phyloP scores from a whole-genome alignment of 2,329 filamentous ascomycete genomes.

The Clonostachys chloroleuca region DNA sequence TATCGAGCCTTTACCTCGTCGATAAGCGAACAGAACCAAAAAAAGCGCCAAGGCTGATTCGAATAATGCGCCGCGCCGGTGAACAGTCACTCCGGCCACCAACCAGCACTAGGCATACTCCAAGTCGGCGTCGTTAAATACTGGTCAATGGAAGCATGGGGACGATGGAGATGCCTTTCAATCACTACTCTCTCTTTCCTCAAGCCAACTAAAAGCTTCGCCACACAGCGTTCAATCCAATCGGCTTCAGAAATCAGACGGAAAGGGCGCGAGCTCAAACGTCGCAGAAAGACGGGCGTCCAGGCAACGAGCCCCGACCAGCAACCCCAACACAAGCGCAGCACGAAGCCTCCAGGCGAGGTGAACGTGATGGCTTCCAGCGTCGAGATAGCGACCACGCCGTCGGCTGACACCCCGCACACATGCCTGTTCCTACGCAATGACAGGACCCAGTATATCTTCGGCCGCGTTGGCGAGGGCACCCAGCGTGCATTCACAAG shows the following conservation, averaged over 20 bases:
- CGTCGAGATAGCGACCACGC: slow-evolving; percentile 73
- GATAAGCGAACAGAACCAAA: too few species aligned
- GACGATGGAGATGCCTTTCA: too few species aligned
- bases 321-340: not conserved
- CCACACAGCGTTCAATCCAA: too few species aligned
- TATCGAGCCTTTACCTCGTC: too few species aligned
- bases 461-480: slow-evolving; percentile 80
- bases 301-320: not conserved
- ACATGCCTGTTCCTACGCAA: slow-evolving; percentile 75
- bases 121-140: too few species aligned
- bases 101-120: too few species aligned
- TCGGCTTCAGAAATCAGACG: not conserved
- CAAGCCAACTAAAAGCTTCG: not conserved
- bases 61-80: too few species aligned
- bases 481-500: slow-evolving; percentile 74
- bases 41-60: too few species aligned
- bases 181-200: not conserved
- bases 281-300: not conserved
- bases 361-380: slow-evolving; percentile 62
- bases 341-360: not conserved
- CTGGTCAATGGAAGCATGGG: too few species aligned
- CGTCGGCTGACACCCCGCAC: slow-evolving; percentile 84
- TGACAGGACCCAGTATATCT: slow-evolving; percentile 76
- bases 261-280: not conserved
- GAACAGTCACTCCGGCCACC: too few species aligned